These are phyloP conservation scores for Phytopythium chamaehyphon DNA, from an alignment of 352 stramenopile species.

Conservation along the genomic window DNA sequence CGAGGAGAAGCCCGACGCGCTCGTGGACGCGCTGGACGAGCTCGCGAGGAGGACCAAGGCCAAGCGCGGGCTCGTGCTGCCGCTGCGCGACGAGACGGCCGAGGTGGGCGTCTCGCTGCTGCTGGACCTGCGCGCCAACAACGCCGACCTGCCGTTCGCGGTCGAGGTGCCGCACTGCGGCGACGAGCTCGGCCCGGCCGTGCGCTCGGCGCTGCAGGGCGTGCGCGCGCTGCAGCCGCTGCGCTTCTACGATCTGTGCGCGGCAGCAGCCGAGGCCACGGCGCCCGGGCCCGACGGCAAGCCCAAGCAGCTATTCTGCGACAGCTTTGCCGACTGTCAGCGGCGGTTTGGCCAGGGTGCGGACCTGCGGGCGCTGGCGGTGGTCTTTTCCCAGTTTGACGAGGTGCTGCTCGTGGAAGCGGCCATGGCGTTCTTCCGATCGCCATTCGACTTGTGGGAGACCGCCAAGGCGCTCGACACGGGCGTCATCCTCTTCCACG, in stretches of 20 bases:
- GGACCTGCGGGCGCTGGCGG: slow-evolving; percentile 25
- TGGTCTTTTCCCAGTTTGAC: slow-evolving; percentile 32
- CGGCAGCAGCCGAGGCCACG: slow-evolving; percentile 6
- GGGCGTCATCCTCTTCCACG: slow-evolving; percentile 13
- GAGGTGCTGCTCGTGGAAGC: slow-evolving; percentile 46
- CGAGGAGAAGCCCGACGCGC: slow-evolving; percentile 19
- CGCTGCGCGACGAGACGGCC: slow-evolving; percentile 24
- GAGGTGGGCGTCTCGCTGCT: slow-evolving; percentile 26
- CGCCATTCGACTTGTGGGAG: slow-evolving; percentile 27
- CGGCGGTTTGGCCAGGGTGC: slow-evolving; percentile 17
- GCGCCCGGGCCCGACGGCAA: slow-evolving; percentile 1
- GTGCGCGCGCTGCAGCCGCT: slow-evolving; percentile 15
- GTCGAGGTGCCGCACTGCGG: slow-evolving; percentile 37
- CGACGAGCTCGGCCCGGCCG: slow-evolving; percentile 24
- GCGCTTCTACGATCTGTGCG: slow-evolving; percentile 33
- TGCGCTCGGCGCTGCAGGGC: slow-evolving; percentile 11
- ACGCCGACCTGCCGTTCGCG: slow-evolving; percentile 28
- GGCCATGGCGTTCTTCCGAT: slow-evolving; percentile 33
- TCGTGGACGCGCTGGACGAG: slow-evolving; percentile 1
- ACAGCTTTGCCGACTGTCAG: slow-evolving; percentile 16
- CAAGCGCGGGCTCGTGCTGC: slow-evolving; percentile 27
- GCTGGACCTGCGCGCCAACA: slow-evolving; percentile 21
- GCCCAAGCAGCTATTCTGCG: slow-evolving; percentile 23
- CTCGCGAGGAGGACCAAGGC: neutral
- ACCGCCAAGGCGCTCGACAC: slow-evolving; percentile 17